phyloP scores from a whole-genome alignment of 345 rosid genomes.

The sweet orange (Citrus sinensis) region DVS_A1.0 CM039162.1:30331501-30332000 shows the following conservation, averaged over 20 bases:
- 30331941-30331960: too few species aligned
- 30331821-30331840: neutral
- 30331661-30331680: neutral
- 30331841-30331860: neutral
- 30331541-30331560: too few species aligned
- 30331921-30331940: too few species aligned
- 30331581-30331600: too few species aligned
- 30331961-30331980: too few species aligned
- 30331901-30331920: too few species aligned
- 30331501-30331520: neutral
- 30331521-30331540: neutral
- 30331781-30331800: neutral
- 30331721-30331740: neutral
- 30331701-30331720: constrained; percentile 20
- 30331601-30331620: too few species aligned
- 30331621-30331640: too few species aligned
- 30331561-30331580: too few species aligned
- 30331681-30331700: constrained; percentile 10
- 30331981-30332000: too few species aligned
- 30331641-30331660: neutral
- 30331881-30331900: too few species aligned
- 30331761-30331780: neutral
- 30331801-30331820: neutral
- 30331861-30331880: neutral
- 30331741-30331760: neutral